Evolutionary conservation across 2,329 filamentous ascomycete species (phyloP), one percentile per base, ranked within the genome.

Genomic region (Cladorrhinum sp.): DNA sequence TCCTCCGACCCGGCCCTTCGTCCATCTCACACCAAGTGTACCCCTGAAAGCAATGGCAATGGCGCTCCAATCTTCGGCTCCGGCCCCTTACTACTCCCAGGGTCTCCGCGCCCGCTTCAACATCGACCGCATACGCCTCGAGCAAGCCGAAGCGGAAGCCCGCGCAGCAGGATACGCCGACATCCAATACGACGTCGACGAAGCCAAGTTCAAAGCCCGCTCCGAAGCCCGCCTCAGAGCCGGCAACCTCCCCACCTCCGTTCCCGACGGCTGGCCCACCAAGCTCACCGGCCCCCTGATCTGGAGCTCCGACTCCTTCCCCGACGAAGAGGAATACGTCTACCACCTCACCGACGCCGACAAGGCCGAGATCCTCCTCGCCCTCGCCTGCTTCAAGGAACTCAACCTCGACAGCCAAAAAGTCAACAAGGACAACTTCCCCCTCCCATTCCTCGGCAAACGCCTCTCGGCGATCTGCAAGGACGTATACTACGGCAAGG

Each of bases 61-160:
- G 54, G 36, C 42, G 6, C 16, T n/a, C 26, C 16, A 9, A 18
- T 26, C 54, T 14, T 18, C 54, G 18, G 5, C 23, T 26, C n/a
- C 39, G 14, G 55, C 48, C 21, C 58, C 58, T 4, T 66, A 66
- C 51, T 66, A 66, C 48, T 66, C 64, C 14, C 62, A 61, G 23
- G 64, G 64, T 23, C 62, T 66, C 1, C 62, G 64, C 16, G 64
- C 64, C 3, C 62, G 64, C 36, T 66, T 62, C 62, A 33, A 62
- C 8, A 60, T 62, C 28, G 64, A 66, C 51, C 62, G 60, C 1
- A 42, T 64, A 56, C 58, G 64, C 14, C 62, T 62, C 21, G 62
- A 66, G 28, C 62, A 62, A 53, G 64, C 64, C 24, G 55, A 57
- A 21, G 39, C 23, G 7, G 58, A 58, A 5, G 49, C 28, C 20